Conservation (phyloP, 2,329 filamentous ascomycete species). For the Aspergillus proliferans region DNA sequence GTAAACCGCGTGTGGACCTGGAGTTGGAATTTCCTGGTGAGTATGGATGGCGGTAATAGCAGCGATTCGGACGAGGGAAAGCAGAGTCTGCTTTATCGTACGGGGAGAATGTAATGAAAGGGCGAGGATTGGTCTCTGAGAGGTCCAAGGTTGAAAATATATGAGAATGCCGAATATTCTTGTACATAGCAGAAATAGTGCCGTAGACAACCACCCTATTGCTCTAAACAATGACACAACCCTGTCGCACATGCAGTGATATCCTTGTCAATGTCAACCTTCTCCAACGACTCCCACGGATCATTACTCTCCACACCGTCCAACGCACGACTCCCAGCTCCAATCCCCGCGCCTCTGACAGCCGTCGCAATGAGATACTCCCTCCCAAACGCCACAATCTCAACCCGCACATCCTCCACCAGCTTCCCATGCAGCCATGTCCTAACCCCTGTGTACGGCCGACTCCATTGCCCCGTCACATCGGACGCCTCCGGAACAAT, state of each 20-base stretch:
- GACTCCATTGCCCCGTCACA: constrained; percentile 24
- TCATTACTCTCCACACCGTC: constrained; percentile 8
- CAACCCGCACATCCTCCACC: constrained; percentile 50
- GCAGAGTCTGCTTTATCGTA: too few relatives aligned
- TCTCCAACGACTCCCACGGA: constrained; percentile 36
- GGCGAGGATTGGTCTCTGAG: too few relatives aligned
- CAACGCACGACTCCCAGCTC: constrained; percentile 9
- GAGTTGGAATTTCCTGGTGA: too few relatives aligned
- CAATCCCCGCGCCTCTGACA: constrained; percentile 34
- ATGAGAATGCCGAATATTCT: too few relatives aligned
- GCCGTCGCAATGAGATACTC: constrained; percentile 56
- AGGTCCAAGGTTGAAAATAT: too few relatives aligned
- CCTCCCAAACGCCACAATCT: constrained; percentile 53
- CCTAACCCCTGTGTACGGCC: constrained; percentile 38
- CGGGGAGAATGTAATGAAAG: too few relatives aligned
- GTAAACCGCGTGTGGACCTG: too few relatives aligned
- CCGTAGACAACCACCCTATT: not conserved
- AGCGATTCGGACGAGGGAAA: too few relatives aligned
- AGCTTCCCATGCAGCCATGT: constrained; percentile 44
- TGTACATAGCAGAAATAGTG: not conserved
- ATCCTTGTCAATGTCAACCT: constrained; percentile 44
- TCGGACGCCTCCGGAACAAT: constrained; percentile 43
- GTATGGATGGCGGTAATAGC: too few relatives aligned
- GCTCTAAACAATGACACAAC: constrained; percentile 26
- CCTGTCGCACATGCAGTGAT: constrained; percentile 37